Conservation (phyloP, 1,139 yeast genomes). For the Candida anutae region DNA sequence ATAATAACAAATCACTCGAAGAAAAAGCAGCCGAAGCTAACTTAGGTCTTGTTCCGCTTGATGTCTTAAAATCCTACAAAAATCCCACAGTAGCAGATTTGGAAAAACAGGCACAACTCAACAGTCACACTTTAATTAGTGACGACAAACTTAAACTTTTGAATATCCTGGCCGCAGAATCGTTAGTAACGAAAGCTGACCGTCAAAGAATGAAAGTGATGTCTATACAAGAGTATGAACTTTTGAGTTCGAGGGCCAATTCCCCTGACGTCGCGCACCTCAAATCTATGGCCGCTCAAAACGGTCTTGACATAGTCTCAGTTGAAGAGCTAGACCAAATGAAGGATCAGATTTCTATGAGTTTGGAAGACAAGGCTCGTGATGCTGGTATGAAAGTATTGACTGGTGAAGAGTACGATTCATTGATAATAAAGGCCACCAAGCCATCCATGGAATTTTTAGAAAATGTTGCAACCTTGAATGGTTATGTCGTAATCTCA, state of each 20-base stretch:
- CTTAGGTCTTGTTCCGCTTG: slow-evolving; percentile 11
- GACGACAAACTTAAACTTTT: slow-evolving; percentile 7
- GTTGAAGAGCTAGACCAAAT: slow-evolving; percentile 7
- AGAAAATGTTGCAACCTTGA: slow-evolving; percentile 17
- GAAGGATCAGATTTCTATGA: slow-evolving; percentile 1
- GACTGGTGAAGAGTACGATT: slow-evolving; percentile 21
- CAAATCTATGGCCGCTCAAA: slow-evolving; percentile 2
- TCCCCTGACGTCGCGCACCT: slow-evolving; percentile 3
- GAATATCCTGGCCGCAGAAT: slow-evolving; percentile 7
- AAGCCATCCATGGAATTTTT: slow-evolving; percentile 31
- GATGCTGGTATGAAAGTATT: slow-evolving; percentile 19
- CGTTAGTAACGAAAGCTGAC: slow-evolving; percentile 10
- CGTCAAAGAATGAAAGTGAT: slow-evolving; percentile 7
- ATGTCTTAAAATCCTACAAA: slow-evolving; percentile 10
- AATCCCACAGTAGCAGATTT: slow-evolving; percentile 6
- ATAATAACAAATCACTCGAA: slow-evolving; percentile 8
- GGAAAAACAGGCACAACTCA: slow-evolving; percentile 10
- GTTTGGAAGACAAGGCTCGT: slow-evolving; percentile 18
- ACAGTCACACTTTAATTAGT: slow-evolving; percentile 13
- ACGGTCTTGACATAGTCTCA: slow-evolving; percentile 12
- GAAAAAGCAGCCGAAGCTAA: slow-evolving; percentile 13
- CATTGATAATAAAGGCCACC: slow-evolving; percentile 25
- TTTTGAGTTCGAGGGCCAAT: slow-evolving; percentile 2
- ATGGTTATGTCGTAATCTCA: slow-evolving; percentile 23
- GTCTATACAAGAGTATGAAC: slow-evolving; percentile 4